Evolutionary conservation across 805 yeast genomes (phyloP).

Genomic region (Hanseniaspora hatyaiensis): DNA sequence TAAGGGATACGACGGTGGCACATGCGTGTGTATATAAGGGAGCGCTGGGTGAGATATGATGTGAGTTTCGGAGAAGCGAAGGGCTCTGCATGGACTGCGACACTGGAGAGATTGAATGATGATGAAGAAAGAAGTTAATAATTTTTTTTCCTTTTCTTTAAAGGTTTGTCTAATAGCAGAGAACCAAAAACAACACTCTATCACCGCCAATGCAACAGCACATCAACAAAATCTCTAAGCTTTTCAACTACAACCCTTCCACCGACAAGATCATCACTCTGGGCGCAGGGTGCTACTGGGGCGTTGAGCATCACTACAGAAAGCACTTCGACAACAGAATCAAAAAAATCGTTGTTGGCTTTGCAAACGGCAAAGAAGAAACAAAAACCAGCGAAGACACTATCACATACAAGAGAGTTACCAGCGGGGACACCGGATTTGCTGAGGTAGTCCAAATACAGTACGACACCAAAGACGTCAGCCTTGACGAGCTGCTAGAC

Average conservation of each 20-base stretch:
- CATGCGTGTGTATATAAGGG: too few species aligned
- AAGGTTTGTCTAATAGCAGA: neutral
- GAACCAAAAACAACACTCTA: neutral
- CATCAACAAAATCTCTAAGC: conserved; percentile 29
- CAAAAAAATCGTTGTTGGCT: conserved; percentile 75
- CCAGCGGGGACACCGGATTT: conserved; percentile 58
- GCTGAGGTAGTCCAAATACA: conserved; percentile 81
- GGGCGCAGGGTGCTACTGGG: conserved; percentile 77
- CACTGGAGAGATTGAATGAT: too few species aligned
- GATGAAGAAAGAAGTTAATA: too few species aligned
- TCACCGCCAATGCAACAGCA: neutral
- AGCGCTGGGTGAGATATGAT: too few species aligned
- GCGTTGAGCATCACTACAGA: conserved; percentile 71
- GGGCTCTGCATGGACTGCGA: too few species aligned
- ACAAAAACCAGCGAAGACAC: conserved; percentile 34
- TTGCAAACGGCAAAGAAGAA: conserved; percentile 58
- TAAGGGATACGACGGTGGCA: too few species aligned
- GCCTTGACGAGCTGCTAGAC: conserved; percentile 53
- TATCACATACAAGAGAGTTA: conserved; percentile 54
- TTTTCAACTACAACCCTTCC: conserved; percentile 34
- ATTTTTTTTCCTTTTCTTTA: too few species aligned
- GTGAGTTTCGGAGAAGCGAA: too few species aligned
- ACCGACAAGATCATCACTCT: conserved; percentile 45
- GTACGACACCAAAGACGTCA: conserved; percentile 57
- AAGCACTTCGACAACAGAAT: conserved; percentile 54